phyloP scores from a whole-genome alignment of 345 rosid species.

The Atalantia buxifolia region DNA sequence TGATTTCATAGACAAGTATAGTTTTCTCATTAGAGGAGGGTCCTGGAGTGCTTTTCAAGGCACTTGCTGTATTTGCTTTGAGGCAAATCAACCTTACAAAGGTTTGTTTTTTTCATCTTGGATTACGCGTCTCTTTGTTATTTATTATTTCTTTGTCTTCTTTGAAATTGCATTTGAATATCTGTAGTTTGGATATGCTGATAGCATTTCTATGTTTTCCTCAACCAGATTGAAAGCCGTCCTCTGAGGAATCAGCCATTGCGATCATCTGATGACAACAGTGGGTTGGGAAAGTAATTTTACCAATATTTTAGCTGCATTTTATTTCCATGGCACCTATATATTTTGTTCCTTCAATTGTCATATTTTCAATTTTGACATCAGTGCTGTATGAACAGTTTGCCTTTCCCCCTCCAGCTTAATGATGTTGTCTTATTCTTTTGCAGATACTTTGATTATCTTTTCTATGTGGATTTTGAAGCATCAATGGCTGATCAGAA shows the following conservation, averaged over 20 bases:
- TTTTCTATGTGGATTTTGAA: constrained; percentile 94
- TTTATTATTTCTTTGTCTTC: neutral
- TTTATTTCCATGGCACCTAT: neutral
- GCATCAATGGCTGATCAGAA: constrained; percentile 94
- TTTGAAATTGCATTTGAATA: constrained; percentile 1
- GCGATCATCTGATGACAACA: constrained; percentile 58
- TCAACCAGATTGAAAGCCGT: constrained; percentile 88
- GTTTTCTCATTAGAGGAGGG: constrained; percentile 98
- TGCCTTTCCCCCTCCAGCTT: neutral
- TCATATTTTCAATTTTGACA: neutral
- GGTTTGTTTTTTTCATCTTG: constrained; percentile 26
- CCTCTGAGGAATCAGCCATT: constrained; percentile 68
- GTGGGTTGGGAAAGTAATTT: constrained; percentile 51
- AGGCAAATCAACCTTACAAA: constrained; percentile 88
- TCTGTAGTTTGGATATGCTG: constrained; percentile 3
- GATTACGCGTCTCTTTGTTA: neutral
- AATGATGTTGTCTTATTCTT: neutral
- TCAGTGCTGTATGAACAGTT: neutral
- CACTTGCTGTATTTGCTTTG: constrained; percentile 95
- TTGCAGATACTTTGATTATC: constrained; percentile 80
- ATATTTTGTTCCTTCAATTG: neutral
- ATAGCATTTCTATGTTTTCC: constrained; percentile 4
- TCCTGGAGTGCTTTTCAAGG: constrained; percentile 96
- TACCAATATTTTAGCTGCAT: neutral
- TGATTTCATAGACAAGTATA: constrained; percentile 70